Evolutionary conservation across 2,329 filamentous ascomycete genomes (phyloP), one percentile per base, ranked within the genome.

Genomic region (Hypoxylon sp.): DNA sequence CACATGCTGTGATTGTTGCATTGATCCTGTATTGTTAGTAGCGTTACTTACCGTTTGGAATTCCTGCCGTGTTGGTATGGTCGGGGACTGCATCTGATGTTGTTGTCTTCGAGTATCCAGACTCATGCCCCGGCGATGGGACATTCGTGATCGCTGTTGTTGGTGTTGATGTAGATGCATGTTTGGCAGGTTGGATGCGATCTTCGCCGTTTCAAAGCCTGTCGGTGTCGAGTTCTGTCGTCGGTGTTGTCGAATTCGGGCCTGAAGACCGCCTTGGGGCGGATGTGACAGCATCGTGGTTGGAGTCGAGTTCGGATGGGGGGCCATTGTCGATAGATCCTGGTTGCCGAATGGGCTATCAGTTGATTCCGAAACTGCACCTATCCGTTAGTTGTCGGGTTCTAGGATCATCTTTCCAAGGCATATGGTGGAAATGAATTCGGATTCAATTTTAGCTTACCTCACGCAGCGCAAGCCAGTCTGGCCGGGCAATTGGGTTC

Each of bases 181-280:
- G 65, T 81, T 86, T 77, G 90, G 88, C 83, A 92, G 85, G 82
- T 85, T 85, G 78, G 82, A 87, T 65, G 82, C 83, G 82, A 90
- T 88, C 87, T 90, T 92, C 79, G 89, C 87, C 77, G 89, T 88
- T 80, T 95, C 92, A 83, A 93, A 92, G 80, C 87, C 88, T 81
- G 87, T 88, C 72, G 93, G 92, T 78, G 92, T 95, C 77, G 94
- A 97, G 78, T 93, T 91, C 85, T 97, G 94, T 83, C 94, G 92
- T 81, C 93, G 88, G 84, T 97, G 94, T 82, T 89, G 87, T 83
- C 89, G 88, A 81, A 90, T 88, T 81, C 90, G 90, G 82, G 87
- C 87, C 80, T 93, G 90, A 85, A 93, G 89, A 85, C 86, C 90
- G 83, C 86, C 89, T 47, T 65, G 61, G 78, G 88, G 85, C 80